phyloP scores from a whole-genome alignment of 1,284 basidiomycete genomes.

The Puccinia sorghi region DNA sequence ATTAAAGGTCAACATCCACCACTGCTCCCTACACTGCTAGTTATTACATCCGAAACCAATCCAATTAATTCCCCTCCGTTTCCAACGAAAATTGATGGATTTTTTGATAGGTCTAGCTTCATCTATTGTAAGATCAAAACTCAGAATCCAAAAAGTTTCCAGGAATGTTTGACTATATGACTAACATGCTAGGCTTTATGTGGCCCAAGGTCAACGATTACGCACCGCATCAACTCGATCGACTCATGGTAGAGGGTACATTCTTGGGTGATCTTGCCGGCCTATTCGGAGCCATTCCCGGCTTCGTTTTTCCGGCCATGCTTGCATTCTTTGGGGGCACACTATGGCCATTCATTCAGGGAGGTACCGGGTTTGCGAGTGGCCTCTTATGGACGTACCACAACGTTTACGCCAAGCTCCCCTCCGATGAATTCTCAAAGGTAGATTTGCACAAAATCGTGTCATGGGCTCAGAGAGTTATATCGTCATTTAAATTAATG shows the following conservation, averaged over 20 bases:
- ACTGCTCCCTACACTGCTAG: background rate
- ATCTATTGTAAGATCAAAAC: conserved; percentile 21
- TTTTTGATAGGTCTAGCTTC: conserved; percentile 27
- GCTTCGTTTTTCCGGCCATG: conserved; percentile 17
- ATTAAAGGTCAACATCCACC: conserved; percentile 20
- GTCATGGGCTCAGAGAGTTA: no score
- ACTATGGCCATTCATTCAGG: conserved; percentile 46
- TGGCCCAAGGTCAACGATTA: conserved; percentile 33
- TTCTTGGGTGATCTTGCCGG: conserved; percentile 42
- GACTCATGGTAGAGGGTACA: conserved; percentile 2
- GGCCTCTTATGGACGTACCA: conserved; percentile 44
- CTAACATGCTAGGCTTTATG: background rate
- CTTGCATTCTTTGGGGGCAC: conserved; percentile 26
- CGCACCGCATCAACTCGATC: conserved; percentile 34
- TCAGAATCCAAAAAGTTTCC: no score
- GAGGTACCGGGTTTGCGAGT: conserved; percentile 29
- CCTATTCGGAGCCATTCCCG: conserved; percentile 45
- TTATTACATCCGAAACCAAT: background rate
- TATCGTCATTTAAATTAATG: background rate
- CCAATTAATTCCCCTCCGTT: background rate
- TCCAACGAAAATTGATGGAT: background rate
- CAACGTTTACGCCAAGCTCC: conserved; percentile 38
- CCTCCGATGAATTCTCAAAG: conserved; percentile 44
- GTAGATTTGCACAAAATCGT: background rate
- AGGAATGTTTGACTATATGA: background rate